These are phyloP conservation scores for Gossypium raimondii DNA, from an alignment of 345 rosid species.

Conservation along the genomic window DNA sequence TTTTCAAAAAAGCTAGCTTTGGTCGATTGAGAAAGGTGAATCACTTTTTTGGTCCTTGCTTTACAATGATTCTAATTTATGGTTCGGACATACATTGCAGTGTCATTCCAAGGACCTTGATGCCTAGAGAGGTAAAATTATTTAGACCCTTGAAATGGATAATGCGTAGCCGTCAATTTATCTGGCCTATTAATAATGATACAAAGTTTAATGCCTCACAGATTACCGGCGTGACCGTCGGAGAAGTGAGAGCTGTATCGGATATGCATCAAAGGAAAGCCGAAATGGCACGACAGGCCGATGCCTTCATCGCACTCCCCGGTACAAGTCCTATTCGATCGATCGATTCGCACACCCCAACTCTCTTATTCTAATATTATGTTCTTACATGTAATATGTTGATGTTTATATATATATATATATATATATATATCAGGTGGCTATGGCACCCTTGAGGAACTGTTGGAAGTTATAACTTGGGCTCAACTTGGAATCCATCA, in stretches of 20 bases:
- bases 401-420: background rate
- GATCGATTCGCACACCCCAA: background rate
- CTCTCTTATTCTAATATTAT: background rate
- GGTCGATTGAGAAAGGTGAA: conserved; percentile 14
- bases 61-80: conserved; percentile 9
- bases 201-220: background rate
- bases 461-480: conserved; percentile 97
- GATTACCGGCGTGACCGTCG: conserved; percentile 80
- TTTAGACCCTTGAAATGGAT: background rate
- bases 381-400: background rate
- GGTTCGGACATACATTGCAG: conserved; percentile 40
- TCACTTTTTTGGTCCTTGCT: conserved; percentile 21
- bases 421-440: conserved; percentile 50
- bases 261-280: conserved; percentile 97
- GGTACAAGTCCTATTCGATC: conserved; percentile 32
- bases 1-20: conserved; percentile 15
- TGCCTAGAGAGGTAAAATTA: conserved; percentile 74
- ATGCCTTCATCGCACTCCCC: conserved; percentile 93
- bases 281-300: conserved; percentile 94
- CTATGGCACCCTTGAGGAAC: conserved; percentile 90
- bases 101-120: conserved; percentile 74
- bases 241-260: conserved; percentile 88
- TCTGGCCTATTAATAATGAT: background rate
- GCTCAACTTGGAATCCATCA: conserved; percentile 94
- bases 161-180: background rate